A percentile compares a stretch with the other conserved stretches of the same genome.
Conservation (phyloP, 169 alveolate species). For the Perkinsus marinus region DNA sequence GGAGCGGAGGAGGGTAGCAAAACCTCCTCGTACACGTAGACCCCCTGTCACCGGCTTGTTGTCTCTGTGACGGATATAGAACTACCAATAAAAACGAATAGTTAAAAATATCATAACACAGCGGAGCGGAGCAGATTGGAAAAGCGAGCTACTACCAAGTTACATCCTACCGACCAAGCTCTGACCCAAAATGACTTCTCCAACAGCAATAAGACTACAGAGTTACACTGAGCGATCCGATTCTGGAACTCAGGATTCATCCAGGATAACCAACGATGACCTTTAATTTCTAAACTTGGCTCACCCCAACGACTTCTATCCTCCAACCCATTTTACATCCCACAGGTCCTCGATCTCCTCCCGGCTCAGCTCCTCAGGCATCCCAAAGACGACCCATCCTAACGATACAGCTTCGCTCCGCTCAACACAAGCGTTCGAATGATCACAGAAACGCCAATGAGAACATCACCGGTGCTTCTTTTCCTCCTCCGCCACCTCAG, state of each 20-base stretch:
- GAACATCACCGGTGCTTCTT: not conserved
- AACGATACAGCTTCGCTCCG: not conserved
- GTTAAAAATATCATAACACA: no score
- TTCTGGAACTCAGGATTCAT: no score
- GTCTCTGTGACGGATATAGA: not conserved
- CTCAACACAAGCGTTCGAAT: not conserved
- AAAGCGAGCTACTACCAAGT: no score
- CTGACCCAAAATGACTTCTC: no score
- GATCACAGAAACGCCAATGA: not conserved
- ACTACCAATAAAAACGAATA: not conserved
- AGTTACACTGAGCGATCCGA: no score
- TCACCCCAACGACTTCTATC: no score
- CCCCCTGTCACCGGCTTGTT: not conserved
- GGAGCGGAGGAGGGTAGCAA: not conserved
- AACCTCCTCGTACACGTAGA: not conserved
- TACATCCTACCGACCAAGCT: no score
- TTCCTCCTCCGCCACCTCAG: not conserved
- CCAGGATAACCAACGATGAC: no score
- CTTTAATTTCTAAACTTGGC: no score
- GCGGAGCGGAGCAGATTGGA: no score
- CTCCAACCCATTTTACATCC: not conserved
- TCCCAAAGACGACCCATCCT: no score
- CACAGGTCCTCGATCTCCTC: not conserved
- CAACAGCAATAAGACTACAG: no score
- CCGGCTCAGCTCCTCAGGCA: not conserved